Evolutionary conservation across 2,329 filamentous ascomycete genomes (phyloP).

Genomic region (Dactylonectria macrodidyma): DNA sequence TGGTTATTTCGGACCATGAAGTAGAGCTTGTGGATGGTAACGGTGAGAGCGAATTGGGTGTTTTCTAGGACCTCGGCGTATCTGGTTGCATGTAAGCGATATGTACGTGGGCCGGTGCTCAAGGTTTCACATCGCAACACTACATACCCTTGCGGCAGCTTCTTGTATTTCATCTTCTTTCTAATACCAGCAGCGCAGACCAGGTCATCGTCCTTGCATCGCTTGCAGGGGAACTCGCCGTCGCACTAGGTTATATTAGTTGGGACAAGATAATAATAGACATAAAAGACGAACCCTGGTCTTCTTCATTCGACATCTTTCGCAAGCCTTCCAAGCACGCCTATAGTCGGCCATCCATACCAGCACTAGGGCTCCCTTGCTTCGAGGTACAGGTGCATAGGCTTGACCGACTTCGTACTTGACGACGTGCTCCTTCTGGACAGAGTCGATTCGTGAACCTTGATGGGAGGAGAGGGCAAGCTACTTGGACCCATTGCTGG

Average conservation of each 20-base stretch:
- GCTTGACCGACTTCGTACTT: constrained; percentile 64
- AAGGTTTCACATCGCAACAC: not conserved
- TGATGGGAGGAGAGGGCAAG: constrained; percentile 67
- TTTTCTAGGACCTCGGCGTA: constrained; percentile 74
- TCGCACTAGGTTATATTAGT: constrained; percentile 64
- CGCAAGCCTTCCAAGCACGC: constrained; percentile 53
- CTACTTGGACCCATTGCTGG: constrained; percentile 62
- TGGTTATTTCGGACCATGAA: constrained; percentile 72
- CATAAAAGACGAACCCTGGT: constrained; percentile 66
- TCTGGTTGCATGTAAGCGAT: constrained; percentile 53
- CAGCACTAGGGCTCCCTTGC: constrained; percentile 58
- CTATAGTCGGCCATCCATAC: constrained; percentile 71
- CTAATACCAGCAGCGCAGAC: constrained; percentile 74
- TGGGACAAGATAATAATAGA: constrained; percentile 13
- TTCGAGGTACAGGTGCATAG: constrained; percentile 64
- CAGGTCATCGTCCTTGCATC: constrained; percentile 76
- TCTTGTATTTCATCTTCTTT: constrained; percentile 78
- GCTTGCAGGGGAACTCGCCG: constrained; percentile 76
- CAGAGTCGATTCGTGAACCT: constrained; percentile 57
- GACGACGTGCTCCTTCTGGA: constrained; percentile 57
- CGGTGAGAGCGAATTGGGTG: constrained; percentile 58
- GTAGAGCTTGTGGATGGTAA: constrained; percentile 76
- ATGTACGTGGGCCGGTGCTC: not conserved
- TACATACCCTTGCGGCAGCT: constrained; percentile 72
- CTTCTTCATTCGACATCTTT: constrained; percentile 77